Evolutionary conservation across 2,329 filamentous ascomycete species (phyloP).

Genomic region (Ploettnerulaceae sp.): DNA sequence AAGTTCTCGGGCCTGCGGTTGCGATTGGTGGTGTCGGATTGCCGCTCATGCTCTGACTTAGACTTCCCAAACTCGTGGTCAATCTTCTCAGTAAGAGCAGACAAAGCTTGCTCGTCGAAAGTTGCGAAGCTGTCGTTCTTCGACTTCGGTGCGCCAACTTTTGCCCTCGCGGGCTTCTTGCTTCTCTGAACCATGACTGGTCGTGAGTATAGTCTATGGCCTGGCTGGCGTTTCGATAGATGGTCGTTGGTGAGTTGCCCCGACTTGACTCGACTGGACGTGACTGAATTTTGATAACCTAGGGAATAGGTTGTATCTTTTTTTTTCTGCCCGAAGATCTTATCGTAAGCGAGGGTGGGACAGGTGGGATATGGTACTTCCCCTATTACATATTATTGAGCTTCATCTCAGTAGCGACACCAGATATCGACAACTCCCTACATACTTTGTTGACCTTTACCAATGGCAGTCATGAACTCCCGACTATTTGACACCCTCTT

Average conservation of each 20-base stretch:
- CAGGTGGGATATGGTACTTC: too few relatives aligned
- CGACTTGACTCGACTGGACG: too few relatives aligned
- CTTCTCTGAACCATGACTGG: constrained; percentile 27
- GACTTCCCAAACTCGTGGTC: constrained; percentile 46
- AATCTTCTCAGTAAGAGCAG: constrained; percentile 52
- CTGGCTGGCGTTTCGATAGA: background rate
- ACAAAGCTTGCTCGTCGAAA: constrained; percentile 48
- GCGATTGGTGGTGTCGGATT: background rate
- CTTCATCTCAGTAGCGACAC: too few relatives aligned
- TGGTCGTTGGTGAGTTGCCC: too few relatives aligned
- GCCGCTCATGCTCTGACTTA: constrained; percentile 38
- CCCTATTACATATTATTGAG: too few relatives aligned
- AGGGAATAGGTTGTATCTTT: constrained; percentile 2
- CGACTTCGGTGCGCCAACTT: constrained; percentile 20
- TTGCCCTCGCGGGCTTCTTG: constrained; percentile 18
- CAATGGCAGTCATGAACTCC: too few relatives aligned
- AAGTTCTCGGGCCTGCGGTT: background rate
- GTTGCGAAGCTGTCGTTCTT: constrained; percentile 30
- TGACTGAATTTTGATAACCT: too few relatives aligned
- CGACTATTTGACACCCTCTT: too few relatives aligned
- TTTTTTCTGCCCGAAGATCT: background rate
- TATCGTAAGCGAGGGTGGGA: background rate
- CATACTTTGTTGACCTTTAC: background rate
- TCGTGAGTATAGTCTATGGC: background rate
- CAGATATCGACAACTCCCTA: too few relatives aligned